phyloP scores from a whole-genome alignment of 2,329 filamentous ascomycete genomes.

The Colletotrichum trifolii region DNA sequence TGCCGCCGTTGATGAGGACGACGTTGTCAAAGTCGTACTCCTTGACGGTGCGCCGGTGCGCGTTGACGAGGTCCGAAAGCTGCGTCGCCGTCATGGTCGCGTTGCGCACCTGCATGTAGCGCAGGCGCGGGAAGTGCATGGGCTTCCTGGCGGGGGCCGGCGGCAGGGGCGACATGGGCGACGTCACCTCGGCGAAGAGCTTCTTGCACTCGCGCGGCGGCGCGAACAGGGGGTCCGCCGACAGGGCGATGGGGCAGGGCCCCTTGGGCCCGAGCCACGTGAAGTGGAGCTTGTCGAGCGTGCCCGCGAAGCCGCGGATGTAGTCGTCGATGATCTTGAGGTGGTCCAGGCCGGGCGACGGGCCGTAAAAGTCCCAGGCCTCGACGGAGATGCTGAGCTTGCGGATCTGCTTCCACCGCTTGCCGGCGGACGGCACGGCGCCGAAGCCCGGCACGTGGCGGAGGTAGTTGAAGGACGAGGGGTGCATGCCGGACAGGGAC shows the following conservation, averaged over 20 bases:
- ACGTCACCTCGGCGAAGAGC: constrained; percentile 73
- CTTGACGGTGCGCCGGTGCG: constrained; percentile 74
- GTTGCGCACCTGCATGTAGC: constrained; percentile 78
- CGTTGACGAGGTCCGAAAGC: constrained; percentile 74
- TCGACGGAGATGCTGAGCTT: constrained; percentile 80
- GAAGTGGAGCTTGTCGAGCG: constrained; percentile 78
- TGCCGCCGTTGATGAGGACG: constrained; percentile 72
- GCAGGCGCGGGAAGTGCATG: constrained; percentile 74
- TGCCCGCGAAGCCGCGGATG: constrained; percentile 74
- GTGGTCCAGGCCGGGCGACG: constrained; percentile 73
- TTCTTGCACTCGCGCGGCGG: constrained; percentile 64
- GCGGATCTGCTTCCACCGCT: constrained; percentile 81
- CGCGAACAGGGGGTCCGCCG: constrained; percentile 76
- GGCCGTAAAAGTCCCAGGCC: constrained; percentile 71
- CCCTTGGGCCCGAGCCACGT: constrained; percentile 80
- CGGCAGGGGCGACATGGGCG: constrained; percentile 72
- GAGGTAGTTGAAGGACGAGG: constrained; percentile 80
- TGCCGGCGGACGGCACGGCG: constrained; percentile 75
- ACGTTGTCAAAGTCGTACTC: constrained; percentile 87
- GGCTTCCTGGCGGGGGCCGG: constrained; percentile 62
- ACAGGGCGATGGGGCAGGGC: constrained; percentile 77
- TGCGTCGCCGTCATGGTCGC: constrained; percentile 77
- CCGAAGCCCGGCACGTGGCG: constrained; percentile 81
- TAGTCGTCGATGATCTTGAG: constrained; percentile 86
- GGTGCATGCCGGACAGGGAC: constrained; percentile 79